Conservation (phyloP, 2,329 filamentous ascomycete genomes). For the Penicillium hordei region DNA sequence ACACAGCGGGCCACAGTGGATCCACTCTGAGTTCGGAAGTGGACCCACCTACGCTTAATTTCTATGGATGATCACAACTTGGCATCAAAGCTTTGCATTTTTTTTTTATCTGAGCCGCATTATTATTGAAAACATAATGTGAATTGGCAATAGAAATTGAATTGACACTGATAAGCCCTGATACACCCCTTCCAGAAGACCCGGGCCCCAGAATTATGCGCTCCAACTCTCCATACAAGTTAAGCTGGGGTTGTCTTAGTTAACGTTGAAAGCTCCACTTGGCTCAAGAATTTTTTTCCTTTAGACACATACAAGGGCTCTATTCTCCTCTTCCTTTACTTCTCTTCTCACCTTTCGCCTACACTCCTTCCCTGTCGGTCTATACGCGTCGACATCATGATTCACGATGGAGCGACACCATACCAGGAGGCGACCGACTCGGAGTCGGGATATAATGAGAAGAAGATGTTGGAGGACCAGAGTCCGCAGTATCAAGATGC, state of each 20-base stretch:
- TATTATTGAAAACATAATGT: constrained; percentile 10
- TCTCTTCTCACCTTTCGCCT: not conserved
- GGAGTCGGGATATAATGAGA: constrained; percentile 21
- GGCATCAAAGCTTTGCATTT: constrained; percentile 4
- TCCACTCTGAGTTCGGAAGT: constrained; percentile 10
- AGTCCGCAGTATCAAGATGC: constrained; percentile 17
- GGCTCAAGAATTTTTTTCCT: constrained; percentile 7
- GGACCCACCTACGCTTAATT: constrained; percentile 21
- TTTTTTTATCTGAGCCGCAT: not conserved
- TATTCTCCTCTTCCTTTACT: not conserved
- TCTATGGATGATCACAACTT: constrained; percentile 9
- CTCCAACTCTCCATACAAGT: constrained; percentile 13
- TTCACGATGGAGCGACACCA: constrained; percentile 15
- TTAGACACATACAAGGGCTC: constrained; percentile 13
- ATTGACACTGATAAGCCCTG: constrained; percentile 8
- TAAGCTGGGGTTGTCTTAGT: constrained; percentile 18
- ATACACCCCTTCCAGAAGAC: constrained; percentile 9
- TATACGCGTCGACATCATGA: constrained; percentile 15
- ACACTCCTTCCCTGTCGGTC: not conserved
- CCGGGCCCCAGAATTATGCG: constrained; percentile 18
- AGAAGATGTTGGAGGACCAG: constrained; percentile 12
- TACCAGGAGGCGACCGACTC: constrained; percentile 17
- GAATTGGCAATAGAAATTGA: constrained; percentile 15
- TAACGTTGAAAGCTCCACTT: constrained; percentile 21
- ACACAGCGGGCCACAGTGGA: not conserved